Percentiles rank a stretch among this genome's conserved stretches.
These are phyloP conservation scores for Haematococcus sp. DNA, from an alignment of 139 green algal genomes.

Conservation along the genomic window DNA sequence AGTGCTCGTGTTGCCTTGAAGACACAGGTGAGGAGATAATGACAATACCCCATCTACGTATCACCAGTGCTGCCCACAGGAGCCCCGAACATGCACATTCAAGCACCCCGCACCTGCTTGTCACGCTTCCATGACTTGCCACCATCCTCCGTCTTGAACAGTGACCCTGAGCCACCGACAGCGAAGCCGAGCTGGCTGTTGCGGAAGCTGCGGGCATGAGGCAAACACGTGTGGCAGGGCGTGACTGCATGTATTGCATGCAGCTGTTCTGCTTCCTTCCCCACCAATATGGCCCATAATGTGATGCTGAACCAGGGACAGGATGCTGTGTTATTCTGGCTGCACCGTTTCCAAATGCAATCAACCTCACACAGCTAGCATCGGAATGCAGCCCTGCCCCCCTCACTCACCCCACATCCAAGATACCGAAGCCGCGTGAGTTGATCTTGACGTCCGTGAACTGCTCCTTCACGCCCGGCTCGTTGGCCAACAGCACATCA, in stretches of 20 bases:
- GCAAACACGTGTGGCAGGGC: not conserved
- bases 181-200: conserved; percentile 73
- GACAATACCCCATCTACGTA: too few species aligned
- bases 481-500: conserved; percentile 68
- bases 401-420: conserved; percentile 81
- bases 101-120: too few species aligned
- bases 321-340: too few species aligned
- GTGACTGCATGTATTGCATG: not conserved
- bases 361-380: not conserved
- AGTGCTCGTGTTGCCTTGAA: too few species aligned
- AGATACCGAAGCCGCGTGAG: conserved; percentile 92
- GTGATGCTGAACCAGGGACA: too few species aligned
- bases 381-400: not conserved
- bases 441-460: conserved; percentile 82
- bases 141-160: conserved; percentile 90
- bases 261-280: not conserved
- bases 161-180: conserved; percentile 86
- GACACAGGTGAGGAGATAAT: too few species aligned
- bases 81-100: too few species aligned
- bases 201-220: conserved; percentile 48
- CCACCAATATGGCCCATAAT: too few species aligned
- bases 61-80: too few species aligned
- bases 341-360: too few species aligned
- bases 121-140: conserved; percentile 94
- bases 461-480: conserved; percentile 57